Conservation (phyloP, 177 flowering plant species). For the Vitis hybrid region DNA sequence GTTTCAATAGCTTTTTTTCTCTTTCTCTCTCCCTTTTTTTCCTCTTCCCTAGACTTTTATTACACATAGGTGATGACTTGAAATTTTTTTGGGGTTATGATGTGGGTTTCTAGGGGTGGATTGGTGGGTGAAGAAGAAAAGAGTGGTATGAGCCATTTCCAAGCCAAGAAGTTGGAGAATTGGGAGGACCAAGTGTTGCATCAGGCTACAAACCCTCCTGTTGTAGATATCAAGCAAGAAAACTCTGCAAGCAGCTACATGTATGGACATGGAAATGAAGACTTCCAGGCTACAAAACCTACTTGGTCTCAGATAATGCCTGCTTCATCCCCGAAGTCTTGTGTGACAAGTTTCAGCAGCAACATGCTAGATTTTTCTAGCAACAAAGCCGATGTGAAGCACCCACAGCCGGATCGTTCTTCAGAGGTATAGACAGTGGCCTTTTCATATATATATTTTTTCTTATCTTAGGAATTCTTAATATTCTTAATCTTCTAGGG, state of each 20-base stretch:
- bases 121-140: constrained; percentile 58
- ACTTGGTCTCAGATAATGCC: constrained; percentile 50
- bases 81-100: constrained; percentile 1
- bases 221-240: constrained; percentile 59
- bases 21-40: background rate
- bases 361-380: constrained; percentile 70
- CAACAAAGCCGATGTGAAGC: constrained; percentile 28
- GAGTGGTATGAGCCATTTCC: constrained; percentile 29
- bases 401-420: constrained; percentile 55
- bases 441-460: no score
- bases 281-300: constrained; percentile 37
- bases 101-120: constrained; percentile 49
- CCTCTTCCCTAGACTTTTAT: background rate
- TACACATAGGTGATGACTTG: no score
- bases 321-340: constrained; percentile 59
- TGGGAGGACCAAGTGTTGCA: constrained; percentile 59
- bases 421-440: constrained; percentile 51
- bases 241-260: constrained; percentile 32
- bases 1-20: background rate
- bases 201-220: constrained; percentile 25
- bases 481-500: no score
- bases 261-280: constrained; percentile 40
- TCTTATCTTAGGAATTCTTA: no score
- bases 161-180: constrained; percentile 48
- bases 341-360: constrained; percentile 60